Conservation (phyloP, 129 eudicot species). For the Escallonia herrerae region DNA sequence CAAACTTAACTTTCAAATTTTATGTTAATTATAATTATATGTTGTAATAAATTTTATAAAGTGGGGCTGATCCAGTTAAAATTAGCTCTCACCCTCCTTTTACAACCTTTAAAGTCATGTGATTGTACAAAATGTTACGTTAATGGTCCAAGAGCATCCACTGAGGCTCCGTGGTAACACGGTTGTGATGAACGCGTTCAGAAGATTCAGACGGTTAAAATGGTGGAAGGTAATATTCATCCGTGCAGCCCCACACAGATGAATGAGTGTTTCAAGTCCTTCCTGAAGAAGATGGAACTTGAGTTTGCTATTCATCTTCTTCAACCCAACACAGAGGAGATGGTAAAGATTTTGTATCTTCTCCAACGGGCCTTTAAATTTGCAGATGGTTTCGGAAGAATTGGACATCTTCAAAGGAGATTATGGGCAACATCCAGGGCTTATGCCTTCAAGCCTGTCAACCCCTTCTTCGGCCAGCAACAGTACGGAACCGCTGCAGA, state of each 20-base stretch:
- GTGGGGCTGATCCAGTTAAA: no score
- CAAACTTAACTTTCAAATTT: no score
- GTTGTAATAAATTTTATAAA: no score
- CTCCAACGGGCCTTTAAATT: conserved; percentile 30
- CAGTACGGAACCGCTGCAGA: conserved; percentile 12
- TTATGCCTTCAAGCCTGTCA: conserved; percentile 13
- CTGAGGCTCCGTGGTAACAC: no score
- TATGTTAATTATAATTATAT: no score
- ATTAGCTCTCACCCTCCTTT: no score
- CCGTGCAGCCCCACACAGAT: conserved; percentile 97
- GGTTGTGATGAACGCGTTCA: conserved; percentile 92
- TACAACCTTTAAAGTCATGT: no score
- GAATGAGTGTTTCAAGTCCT: conserved; percentile 83
- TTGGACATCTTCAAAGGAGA: conserved; percentile 40
- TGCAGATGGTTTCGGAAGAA: conserved; percentile 27
- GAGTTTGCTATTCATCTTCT: conserved; percentile 69
- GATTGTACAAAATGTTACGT: no score
- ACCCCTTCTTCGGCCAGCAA: conserved; percentile 7
- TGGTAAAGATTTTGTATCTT: conserved; percentile 46
- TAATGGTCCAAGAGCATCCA: no score
- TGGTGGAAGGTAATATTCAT: conserved; percentile 60
- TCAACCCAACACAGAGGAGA: conserved; percentile 42
- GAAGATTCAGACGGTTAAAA: conserved; percentile 81
- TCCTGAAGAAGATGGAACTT: conserved; percentile 64
- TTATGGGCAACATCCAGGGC: conserved; percentile 23